These are phyloP conservation scores for Ceratonia siliqua DNA, from an alignment of 306 rosid genomes.

Conservation along the genomic window DNA sequence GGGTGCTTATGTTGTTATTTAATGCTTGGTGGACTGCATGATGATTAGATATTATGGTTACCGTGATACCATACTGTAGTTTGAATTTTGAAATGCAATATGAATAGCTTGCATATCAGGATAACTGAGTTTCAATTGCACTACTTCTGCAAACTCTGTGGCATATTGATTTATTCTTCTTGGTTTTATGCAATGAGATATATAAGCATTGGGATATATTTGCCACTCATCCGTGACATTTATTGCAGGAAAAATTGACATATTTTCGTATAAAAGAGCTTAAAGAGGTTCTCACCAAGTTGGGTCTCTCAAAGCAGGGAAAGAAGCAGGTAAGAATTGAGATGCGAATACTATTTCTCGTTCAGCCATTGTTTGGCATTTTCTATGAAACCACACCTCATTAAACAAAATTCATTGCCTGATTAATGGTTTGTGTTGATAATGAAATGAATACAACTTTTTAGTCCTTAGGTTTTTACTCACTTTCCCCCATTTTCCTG, in stretches of 20 bases:
- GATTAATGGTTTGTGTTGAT: constrained; percentile 23
- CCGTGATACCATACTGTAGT: neutral
- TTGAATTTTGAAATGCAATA: neutral
- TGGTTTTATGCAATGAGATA: constrained; percentile 3
- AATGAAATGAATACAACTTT: neutral
- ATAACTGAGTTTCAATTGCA: constrained; percentile 5
- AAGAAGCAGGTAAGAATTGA: constrained; percentile 77
- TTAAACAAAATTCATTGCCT: neutral
- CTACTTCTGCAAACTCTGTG: constrained; percentile 8
- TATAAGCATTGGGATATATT: neutral
- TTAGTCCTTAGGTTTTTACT: constrained; percentile 5
- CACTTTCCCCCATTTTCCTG: neutral
- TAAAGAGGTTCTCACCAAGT: constrained; percentile 84
- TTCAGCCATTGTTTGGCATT: constrained; percentile 3
- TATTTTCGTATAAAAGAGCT: constrained; percentile 93
- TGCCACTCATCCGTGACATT: neutral
- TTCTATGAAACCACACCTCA: neutral
- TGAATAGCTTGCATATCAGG: neutral
- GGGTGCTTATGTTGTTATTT: neutral
- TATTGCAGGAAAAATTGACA: constrained; percentile 69
- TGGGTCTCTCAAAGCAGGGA: constrained; percentile 96
- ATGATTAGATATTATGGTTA: neutral
- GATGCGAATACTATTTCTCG: constrained; percentile 29
- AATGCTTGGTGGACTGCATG: constrained; percentile 4
- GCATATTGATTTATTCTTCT: neutral